A percentile compares a stretch with the other conserved stretches of the same genome.
These are phyloP conservation scores for Hypoxylon sp. DNA, from an alignment of 2,329 filamentous ascomycete species.

Conservation along the genomic window DNA sequence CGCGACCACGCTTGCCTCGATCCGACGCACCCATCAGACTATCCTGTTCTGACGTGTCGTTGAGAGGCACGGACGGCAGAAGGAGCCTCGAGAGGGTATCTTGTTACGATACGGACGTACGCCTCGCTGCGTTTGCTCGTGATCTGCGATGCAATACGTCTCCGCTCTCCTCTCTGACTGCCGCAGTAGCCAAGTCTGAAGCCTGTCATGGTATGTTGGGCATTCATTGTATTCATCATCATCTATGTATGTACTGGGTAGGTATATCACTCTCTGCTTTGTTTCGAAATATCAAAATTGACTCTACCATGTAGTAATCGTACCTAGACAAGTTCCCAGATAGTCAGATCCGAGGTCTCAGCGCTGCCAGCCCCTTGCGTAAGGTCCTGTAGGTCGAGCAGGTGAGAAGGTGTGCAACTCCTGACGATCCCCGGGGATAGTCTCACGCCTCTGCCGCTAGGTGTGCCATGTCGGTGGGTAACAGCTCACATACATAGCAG, in stretches of 20 bases:
- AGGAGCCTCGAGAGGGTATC: too few species aligned
- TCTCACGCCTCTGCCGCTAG: constrained; percentile 21
- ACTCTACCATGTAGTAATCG: too few species aligned
- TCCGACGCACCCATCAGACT: constrained; percentile 28
- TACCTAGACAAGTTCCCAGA: too few species aligned
- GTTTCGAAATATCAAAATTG: constrained; percentile 21
- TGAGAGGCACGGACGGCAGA: not conserved
- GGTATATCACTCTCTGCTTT: not conserved
- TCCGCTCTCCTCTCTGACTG: not conserved
- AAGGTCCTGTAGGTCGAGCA: constrained; percentile 12
- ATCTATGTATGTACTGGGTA: too few species aligned
- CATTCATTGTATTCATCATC: constrained; percentile 1
- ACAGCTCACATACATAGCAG: not conserved
- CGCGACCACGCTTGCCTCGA: constrained; percentile 17
- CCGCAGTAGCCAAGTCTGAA: too few species aligned
- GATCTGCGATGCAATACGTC: constrained; percentile 19
- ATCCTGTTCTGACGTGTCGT: constrained; percentile 28
- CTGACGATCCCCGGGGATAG: constrained; percentile 25
- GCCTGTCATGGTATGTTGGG: too few species aligned
- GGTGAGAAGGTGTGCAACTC: constrained; percentile 24
- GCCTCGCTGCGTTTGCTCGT: not conserved
- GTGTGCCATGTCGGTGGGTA: not conserved
- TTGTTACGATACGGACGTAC: too few species aligned
- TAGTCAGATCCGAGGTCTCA: constrained; percentile 19
- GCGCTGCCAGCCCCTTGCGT: constrained; percentile 27